Base-by-base conservation (phyloP, 148 eudicot species). In the Nepenthes gracilis region DNA sequence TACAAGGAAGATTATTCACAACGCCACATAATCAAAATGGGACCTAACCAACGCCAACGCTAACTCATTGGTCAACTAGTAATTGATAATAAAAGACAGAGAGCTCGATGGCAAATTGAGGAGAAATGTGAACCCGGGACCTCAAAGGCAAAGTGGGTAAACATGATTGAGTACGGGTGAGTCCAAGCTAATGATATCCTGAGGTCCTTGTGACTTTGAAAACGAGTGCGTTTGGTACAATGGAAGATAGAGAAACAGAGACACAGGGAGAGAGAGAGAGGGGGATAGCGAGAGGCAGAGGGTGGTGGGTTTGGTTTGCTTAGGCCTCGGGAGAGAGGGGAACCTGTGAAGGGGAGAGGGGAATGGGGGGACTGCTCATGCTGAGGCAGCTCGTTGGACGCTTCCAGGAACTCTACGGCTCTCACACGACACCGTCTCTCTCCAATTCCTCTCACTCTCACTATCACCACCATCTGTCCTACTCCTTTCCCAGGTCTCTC, bases 361-460 rank as follows among this genome's bases (percentile, higher is more conserved):
- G 48, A 9, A 45, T 71, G 64, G 77, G 48, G 55, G 65, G 49
- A 32, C 53, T 77, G 65, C 80, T 71, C 62, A 80, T 90, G 88
- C 78, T 81, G 33, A 84, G 87, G 75, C 83, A 84, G 36, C 85
- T 90, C 71, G 78, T 90, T 58, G 72, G 83, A 12, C 80, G 86
- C 64, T 67, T 89, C 60, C 81, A 86, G 40, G 70, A 86, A 63
- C 70, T 82, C 60, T 74, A 78, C 35, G 71, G 73, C 54, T 80
- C 68, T 43, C 13, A 56, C 51, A 48, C 72, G 34, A 50, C 73
- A 12, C 40, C 77, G 54, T 68, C 53, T 61, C 57, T 54, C 56
- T 66, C 55, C 66, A 47, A 38, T 58, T 64, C 64, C 67, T 55
- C 40, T 53, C 55, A 64, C 59, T 52, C 59, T 10, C 63, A 9